Conservation (phyloP, 2,329 filamentous ascomycete species). For the Trichoderma sp. region DNA sequence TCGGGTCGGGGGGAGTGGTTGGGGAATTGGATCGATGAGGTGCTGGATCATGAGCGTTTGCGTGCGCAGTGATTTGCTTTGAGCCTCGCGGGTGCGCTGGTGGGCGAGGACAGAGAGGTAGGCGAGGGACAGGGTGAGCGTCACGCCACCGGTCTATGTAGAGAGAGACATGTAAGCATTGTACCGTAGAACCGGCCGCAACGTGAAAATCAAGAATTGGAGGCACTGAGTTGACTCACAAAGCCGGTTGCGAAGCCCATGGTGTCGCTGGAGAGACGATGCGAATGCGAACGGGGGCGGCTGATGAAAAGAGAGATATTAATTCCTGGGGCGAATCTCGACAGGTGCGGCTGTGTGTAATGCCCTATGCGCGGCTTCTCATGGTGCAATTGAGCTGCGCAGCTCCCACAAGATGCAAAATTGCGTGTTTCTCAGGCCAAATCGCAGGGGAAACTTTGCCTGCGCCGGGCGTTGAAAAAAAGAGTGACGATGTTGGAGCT, state of each 20-base stretch:
- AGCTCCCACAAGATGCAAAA: slow-evolving; percentile 21
- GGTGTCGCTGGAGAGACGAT: slow-evolving; percentile 23
- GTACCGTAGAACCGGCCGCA: not conserved
- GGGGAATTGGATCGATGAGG: slow-evolving; percentile 49
- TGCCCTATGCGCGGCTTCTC: slow-evolving; percentile 29
- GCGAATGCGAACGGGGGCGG: not conserved
- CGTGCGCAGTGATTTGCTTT: slow-evolving; percentile 54
- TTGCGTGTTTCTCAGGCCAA: slow-evolving; percentile 19
- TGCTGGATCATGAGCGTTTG: slow-evolving; percentile 54
- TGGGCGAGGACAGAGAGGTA: slow-evolving; percentile 71
- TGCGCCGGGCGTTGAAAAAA: not conserved
- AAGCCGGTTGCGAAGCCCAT: slow-evolving; percentile 77
- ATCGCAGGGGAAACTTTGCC: slow-evolving; percentile 17
- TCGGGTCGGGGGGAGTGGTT: slow-evolving; percentile 48
- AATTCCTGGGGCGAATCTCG: not conserved
- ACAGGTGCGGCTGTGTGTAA: not conserved
- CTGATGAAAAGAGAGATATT: slow-evolving; percentile 15
- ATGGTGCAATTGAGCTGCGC: slow-evolving; percentile 33
- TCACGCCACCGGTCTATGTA: slow-evolving; percentile 67
- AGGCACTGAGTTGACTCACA: slow-evolving; percentile 49
- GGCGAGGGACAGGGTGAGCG: slow-evolving; percentile 69
- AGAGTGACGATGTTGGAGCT: slow-evolving; percentile 1
- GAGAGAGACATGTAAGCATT: slow-evolving; percentile 15
- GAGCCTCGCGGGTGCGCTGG: slow-evolving; percentile 61
- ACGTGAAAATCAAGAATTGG: not conserved